Evolutionary conservation across 139 green algal species (phyloP).

Genomic region (Zygnema circumcarinatum): DNA sequence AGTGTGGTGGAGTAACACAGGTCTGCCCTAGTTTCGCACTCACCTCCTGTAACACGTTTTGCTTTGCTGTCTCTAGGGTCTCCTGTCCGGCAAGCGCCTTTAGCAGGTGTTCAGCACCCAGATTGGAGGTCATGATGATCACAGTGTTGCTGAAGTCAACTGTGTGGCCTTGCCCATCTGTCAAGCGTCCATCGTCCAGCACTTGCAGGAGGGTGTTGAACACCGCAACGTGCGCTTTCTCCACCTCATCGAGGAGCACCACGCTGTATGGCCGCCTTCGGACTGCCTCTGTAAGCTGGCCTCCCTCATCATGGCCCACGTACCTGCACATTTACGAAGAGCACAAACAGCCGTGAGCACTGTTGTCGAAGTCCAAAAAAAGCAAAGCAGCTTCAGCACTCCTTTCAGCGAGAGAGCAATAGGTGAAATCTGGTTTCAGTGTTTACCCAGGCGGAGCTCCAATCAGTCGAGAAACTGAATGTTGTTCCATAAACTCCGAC

Average conservation of each 20-base stretch:
- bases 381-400: neutral
- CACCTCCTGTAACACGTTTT: slow-evolving; percentile 56
- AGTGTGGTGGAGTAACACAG: neutral
- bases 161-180: slow-evolving; percentile 77
- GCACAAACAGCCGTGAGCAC: neutral
- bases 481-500: slow-evolving; percentile 76
- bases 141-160: slow-evolving; percentile 93
- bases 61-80: slow-evolving; percentile 66
- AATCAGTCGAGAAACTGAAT: slow-evolving; percentile 78
- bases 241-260: slow-evolving; percentile 86
- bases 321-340: slow-evolving; percentile 57
- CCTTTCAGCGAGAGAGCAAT: neutral
- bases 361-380: neutral
- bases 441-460: slow-evolving; percentile 74
- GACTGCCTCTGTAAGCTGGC: slow-evolving; percentile 85
- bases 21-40: too few species aligned
- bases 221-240: slow-evolving; percentile 75
- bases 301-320: slow-evolving; percentile 74
- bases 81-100: slow-evolving; percentile 19
- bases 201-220: slow-evolving; percentile 91
- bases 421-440: neutral
- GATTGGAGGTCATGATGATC: slow-evolving; percentile 95
- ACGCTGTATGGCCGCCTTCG: slow-evolving; percentile 67
- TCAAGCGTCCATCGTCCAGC: slow-evolving; percentile 82
- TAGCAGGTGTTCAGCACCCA: slow-evolving; percentile 76